Evolutionary conservation across 441 rosid species (phyloP), one percentile per base, ranked within the genome.

Genomic region (Gossypium lobatum): DNA sequence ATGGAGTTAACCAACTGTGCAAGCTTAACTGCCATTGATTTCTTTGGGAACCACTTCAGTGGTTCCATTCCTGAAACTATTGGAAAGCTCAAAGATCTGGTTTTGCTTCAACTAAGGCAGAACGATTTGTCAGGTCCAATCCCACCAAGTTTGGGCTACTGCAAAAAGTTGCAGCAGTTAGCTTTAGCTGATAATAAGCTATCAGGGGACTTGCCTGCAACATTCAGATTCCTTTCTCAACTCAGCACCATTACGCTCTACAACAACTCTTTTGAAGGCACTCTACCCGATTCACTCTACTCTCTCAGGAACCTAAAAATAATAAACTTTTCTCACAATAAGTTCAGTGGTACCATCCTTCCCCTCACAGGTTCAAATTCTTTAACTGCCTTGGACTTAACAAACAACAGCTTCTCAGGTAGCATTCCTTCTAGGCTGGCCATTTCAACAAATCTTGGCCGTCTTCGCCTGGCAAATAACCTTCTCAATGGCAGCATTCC

Each of bases 71-170:
- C 97, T 73, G 80, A 82, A 18, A 85, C 87, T 0, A 85, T 95
- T 9, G 98, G 97, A 53, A 85, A 85, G 73, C 88, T 95, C 4
- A 84, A 81, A 78, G 81, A 89, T 54, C 89, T 95, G 11, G 83
- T 81, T 64, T 57, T 85, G 62, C 94, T 95, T 80, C 97, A 95
- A 21, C 75, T 92, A 81, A 88, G 98, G 83, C 91, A 91, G 88
- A 95, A 95, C 83, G 90, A 88, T 61, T 75, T 95, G 75, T 81
- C 85, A 0, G 97, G 98, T 75, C 85, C 85, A 5, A 70, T 95
- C 75, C 98, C 98, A 5, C 84, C 95, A 61, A 87, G 88, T 75
- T 76, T 95, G 60, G 98, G 97, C 70, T 85, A 95, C 87, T 95
- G 97, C 85, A 75, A 61, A 54, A 81, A 76, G 34, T 87, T 92